Conservation (phyloP, 2,329 filamentous ascomycete species). For the Ophiobolus disseminans region DNA sequence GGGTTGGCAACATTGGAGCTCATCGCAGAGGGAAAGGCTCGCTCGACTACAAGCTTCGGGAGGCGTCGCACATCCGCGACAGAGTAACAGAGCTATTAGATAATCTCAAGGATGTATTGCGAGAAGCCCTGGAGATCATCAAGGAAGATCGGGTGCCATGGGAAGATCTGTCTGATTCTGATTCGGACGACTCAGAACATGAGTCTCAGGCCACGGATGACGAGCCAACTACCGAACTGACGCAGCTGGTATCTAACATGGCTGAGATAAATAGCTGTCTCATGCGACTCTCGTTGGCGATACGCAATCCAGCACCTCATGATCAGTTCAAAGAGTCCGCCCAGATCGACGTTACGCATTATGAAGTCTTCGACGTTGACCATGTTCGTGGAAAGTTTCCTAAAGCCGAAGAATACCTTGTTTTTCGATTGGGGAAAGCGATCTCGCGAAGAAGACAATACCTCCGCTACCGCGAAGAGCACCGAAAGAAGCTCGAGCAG, state of each 20-base stretch:
- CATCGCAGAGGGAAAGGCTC: constrained; percentile 38
- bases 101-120: constrained; percentile 25
- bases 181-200: constrained; percentile 11
- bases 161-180: constrained; percentile 27
- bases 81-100: constrained; percentile 30
- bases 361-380: constrained; percentile 33
- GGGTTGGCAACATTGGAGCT: constrained; percentile 44
- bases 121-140: constrained; percentile 17
- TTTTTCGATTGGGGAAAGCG: constrained; percentile 35
- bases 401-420: constrained; percentile 17
- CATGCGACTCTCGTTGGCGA: constrained; percentile 38
- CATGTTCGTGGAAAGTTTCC: constrained; percentile 39
- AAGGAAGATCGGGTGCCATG: constrained; percentile 17
- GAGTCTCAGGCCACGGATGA: neutral
- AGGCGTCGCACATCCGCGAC: constrained; percentile 36
- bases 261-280: constrained; percentile 38
- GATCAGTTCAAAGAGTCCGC: constrained; percentile 34
- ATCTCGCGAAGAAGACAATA: constrained; percentile 41
- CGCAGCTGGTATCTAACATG: constrained; percentile 25
- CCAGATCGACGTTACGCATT: constrained; percentile 25
- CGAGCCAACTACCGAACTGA: constrained; percentile 23
- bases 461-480: constrained; percentile 37
- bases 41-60: constrained; percentile 40
- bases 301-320: constrained; percentile 40
- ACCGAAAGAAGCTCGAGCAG: constrained; percentile 31